Evolutionary conservation across 2,329 filamentous ascomycete species (phyloP).

Genomic region (Xylariomycetidae sp.): DNA sequence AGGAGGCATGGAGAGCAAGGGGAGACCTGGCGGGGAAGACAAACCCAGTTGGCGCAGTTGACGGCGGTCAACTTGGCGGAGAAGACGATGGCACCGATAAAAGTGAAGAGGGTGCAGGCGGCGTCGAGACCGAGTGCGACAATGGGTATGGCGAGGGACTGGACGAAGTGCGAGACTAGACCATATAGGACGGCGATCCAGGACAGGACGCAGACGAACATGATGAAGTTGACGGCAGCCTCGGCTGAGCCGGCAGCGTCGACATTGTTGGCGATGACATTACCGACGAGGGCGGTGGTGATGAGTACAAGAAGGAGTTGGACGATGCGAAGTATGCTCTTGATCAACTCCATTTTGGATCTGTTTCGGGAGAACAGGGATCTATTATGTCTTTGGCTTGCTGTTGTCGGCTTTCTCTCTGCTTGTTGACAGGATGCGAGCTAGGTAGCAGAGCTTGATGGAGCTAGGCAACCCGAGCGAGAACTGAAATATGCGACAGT

Average conservation of each 20-base stretch:
- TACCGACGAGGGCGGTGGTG: conserved; percentile 53
- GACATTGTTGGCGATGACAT: conserved; percentile 49
- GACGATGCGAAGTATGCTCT: conserved; percentile 40
- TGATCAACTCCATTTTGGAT: conserved; percentile 32
- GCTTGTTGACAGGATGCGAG: too few relatives aligned
- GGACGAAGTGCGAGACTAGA: conserved; percentile 19
- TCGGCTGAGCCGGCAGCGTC: conserved; percentile 36
- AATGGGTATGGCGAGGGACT: conserved; percentile 18
- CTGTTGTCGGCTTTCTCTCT: too few relatives aligned
- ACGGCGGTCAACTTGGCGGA: conserved; percentile 64
- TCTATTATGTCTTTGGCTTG: too few relatives aligned
- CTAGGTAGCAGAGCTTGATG: too few relatives aligned
- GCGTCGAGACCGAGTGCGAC: conserved; percentile 20
- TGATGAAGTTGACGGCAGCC: conserved; percentile 57
- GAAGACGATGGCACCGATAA: conserved; percentile 66
- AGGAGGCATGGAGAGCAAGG: background rate
- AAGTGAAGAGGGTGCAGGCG: conserved; percentile 61
- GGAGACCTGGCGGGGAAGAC: conserved; percentile 18
- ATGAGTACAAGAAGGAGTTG: conserved; percentile 51
- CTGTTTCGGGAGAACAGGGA: conserved; percentile 2
- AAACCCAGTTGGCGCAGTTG: conserved; percentile 59
- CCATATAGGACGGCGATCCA: conserved; percentile 58
- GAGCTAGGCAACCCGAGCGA: too few relatives aligned
- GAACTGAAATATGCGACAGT: too few relatives aligned
- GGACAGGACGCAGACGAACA: conserved; percentile 64